Conservation (phyloP, 495 filamentous ascomycete genomes). For the Bombardia bombarda region DNA sequence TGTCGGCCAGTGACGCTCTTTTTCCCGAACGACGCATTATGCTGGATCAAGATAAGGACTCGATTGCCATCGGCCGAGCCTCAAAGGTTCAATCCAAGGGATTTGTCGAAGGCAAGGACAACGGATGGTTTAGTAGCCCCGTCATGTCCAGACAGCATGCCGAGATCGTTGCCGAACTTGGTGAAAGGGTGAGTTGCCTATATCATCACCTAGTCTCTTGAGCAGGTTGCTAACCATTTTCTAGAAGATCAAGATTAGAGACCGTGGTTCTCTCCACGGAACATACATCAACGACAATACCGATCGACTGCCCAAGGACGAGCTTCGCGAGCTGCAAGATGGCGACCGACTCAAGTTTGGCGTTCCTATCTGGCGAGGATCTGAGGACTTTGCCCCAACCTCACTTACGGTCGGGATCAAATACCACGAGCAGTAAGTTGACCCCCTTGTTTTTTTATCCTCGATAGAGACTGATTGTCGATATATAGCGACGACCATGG, state of each 20-base stretch:
- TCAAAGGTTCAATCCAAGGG: slow-evolving; percentile 33
- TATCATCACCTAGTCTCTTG: background rate
- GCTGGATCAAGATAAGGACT: slow-evolving; percentile 12
- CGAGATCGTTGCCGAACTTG: slow-evolving; percentile 37
- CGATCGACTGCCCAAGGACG: slow-evolving; percentile 5
- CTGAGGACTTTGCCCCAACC: slow-evolving; percentile 32
- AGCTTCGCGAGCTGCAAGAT: slow-evolving; percentile 11
- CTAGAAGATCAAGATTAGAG: slow-evolving; percentile 36
- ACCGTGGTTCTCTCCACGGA: slow-evolving; percentile 51
- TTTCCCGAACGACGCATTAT: slow-evolving; percentile 22
- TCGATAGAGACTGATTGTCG: slow-evolving; percentile 1
- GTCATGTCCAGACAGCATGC: slow-evolving; percentile 81
- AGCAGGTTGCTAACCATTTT: slow-evolving; percentile 6
- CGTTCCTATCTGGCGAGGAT: slow-evolving; percentile 32
- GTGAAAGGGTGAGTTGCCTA: slow-evolving; percentile 34
- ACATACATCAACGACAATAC: slow-evolving; percentile 33
- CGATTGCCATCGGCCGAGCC: slow-evolving; percentile 30
- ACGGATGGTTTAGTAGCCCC: slow-evolving; percentile 70
- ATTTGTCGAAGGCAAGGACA: slow-evolving; percentile 34
- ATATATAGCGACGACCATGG: background rate
- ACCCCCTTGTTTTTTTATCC: background rate
- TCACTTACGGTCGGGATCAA: slow-evolving; percentile 15
- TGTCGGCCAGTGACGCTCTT: background rate
- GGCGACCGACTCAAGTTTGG: slow-evolving; percentile 42
- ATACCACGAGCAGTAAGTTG: slow-evolving; percentile 6